Percentiles rank a stretch among this genome's conserved stretches.
phyloP scores from a whole-genome alignment of 352 stramenopile genomes.

The Peronospora destructor region DNA sequence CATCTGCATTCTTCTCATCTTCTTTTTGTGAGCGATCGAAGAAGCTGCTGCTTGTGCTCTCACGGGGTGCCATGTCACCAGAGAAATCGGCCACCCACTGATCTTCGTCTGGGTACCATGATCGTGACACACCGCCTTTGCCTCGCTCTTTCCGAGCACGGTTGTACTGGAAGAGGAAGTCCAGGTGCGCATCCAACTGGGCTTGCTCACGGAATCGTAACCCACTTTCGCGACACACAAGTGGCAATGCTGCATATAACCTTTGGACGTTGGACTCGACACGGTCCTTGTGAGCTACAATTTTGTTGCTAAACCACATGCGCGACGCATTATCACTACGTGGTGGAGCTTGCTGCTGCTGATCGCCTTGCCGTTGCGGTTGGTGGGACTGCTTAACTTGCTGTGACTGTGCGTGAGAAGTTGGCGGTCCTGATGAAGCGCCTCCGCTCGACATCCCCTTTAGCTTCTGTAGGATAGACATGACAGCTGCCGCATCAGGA shows the following conservation, averaged over 20 bases:
- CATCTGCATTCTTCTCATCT: conserved; percentile 41
- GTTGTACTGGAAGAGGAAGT: conserved; percentile 86
- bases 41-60: conserved; percentile 73
- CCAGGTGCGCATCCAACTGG: conserved; percentile 72
- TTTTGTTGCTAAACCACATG: conserved; percentile 84
- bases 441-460: conserved; percentile 41
- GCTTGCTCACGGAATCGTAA: conserved; percentile 72
- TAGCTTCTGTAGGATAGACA: conserved; percentile 82
- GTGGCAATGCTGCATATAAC: conserved; percentile 72
- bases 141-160: conserved; percentile 72
- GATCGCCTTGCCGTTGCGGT: conserved; percentile 11
- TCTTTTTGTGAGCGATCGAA: conserved; percentile 58
- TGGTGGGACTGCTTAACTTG: conserved; percentile 13
- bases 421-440: conserved; percentile 8
- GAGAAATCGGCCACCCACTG: conserved; percentile 77
- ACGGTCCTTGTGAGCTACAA: conserved; percentile 74
- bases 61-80: conserved; percentile 43
- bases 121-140: conserved; percentile 72
- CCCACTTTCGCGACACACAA: conserved; percentile 76
- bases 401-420: conserved; percentile 13
- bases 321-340: conserved; percentile 45
- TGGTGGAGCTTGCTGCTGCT: conserved; percentile 13
- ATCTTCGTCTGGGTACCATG: conserved; percentile 78
- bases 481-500: conserved; percentile 64
- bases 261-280: conserved; percentile 83